A percentile compares a stretch with the other conserved stretches of the same genome.
These are phyloP conservation scores for Pisolithus orientalis DNA, from an alignment of 768 basidiomycete species.

Conservation along the genomic window DNA sequence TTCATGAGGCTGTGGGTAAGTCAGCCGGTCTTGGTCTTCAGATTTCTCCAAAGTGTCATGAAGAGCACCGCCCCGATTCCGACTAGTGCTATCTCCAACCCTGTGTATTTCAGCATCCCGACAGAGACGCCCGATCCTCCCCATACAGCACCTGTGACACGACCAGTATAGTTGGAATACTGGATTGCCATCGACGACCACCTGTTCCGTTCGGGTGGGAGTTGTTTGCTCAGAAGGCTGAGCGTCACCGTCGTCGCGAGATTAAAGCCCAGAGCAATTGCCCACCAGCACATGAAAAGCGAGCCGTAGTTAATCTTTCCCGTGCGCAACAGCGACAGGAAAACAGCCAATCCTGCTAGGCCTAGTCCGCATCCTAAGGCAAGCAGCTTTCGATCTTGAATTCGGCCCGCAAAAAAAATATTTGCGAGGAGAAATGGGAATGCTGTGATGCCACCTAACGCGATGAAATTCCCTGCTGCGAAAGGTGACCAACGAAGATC, in stretches of 20 bases:
- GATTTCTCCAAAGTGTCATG: slow-evolving; percentile 49
- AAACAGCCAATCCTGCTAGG: slow-evolving; percentile 43
- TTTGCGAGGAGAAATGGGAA: slow-evolving; percentile 65
- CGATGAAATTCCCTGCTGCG: slow-evolving; percentile 64
- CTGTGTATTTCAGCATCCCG: slow-evolving; percentile 57
- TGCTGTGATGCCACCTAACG: slow-evolving; percentile 53
- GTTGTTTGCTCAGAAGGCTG: slow-evolving; percentile 61
- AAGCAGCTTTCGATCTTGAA: slow-evolving; percentile 57
- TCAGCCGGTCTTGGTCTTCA: slow-evolving; percentile 61
- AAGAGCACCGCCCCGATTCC: slow-evolving; percentile 53
- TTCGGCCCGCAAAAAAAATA: slow-evolving; percentile 47
- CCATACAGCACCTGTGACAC: slow-evolving; percentile 61
- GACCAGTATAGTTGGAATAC: slow-evolving; percentile 63
- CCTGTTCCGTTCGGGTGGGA: slow-evolving; percentile 57
- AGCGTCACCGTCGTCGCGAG: slow-evolving; percentile 65
- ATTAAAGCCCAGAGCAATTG: slow-evolving; percentile 68
- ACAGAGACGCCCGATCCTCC: slow-evolving; percentile 51
- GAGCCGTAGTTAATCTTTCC: slow-evolving; percentile 40
- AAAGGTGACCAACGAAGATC: slow-evolving; percentile 54
- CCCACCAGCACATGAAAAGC: slow-evolving; percentile 38
- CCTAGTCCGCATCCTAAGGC: slow-evolving; percentile 48
- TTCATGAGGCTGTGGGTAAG: not conserved
- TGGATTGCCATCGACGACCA: slow-evolving; percentile 53
- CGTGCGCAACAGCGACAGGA: slow-evolving; percentile 39
- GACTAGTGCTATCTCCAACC: slow-evolving; percentile 54